Evolutionary conservation across 1,139 yeast genomes (phyloP), one percentile per base, ranked within the genome.

Genomic region (Sugiyamaella xylanicola): DNA sequence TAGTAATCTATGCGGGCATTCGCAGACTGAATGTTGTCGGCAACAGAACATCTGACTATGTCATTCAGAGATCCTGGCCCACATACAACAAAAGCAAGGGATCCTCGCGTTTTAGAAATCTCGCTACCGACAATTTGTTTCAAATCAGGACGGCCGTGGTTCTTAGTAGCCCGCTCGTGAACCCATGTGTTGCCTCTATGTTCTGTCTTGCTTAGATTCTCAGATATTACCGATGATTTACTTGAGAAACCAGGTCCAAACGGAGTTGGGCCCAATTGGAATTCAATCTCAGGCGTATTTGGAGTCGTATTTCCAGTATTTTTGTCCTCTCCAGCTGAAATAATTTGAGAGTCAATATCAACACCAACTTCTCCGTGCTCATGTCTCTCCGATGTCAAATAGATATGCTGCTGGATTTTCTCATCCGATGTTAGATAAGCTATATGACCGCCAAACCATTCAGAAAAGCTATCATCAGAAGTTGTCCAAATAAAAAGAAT

Each of bases 21-120:
- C 40, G 60, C 15, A 20, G 43, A n/a, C 40, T 58, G 61, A 25
- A 63, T 37, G 29, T 55, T 44, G 17, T 56, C 57, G n/a, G 59
- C 56, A 7, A 63, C 59, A 64, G 83, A 80, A 80, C 82, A 79
- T 35, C 72, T 54, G 72, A 75, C 55, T 15, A 59, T 61, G 46
- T 63, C 66, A 51, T 62, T 63, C 61, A 63, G 56, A 7, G 59
- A n/a, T 3, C 63, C 65, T 1, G 66, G 66, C 1, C 66, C 66
- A 44, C 66, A 63, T 25, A 54, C 43, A 20, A 63, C 44, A 15
- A 63, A 56, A 11, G 64, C 65, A 15, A 57, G 45, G 7, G 61
- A 45, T 4, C 59, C 56, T 7, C n/a, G 16, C 16, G 57, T 49
- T 40, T 53, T 40, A 2, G 44, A 8, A 35, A 55, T 51, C 19